Base-by-base conservation (phyloP, 2,329 filamentous ascomycete genomes). In the Sclerotinia trifoliorum region DNA sequence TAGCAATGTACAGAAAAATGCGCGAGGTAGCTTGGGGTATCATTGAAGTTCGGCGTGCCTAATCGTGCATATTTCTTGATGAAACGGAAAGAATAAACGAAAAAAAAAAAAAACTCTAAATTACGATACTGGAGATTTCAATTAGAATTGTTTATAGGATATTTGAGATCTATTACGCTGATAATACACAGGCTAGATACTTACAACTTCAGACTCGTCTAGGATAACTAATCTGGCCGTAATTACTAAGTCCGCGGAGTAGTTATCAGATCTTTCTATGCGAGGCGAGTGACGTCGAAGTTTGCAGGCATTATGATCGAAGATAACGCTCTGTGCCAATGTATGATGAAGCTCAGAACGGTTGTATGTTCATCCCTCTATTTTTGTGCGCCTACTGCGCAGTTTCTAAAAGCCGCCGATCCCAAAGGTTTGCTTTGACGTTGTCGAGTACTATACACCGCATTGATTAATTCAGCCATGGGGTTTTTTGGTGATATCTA, bases 391-490 rank as follows among this genome's bases (percentile, higher is more conserved):
- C 44, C 21, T 35, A 35, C 19, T 35, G 58, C 58, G 26, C 44
- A 48, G 44, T 29, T 32, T 49, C 29, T 62, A n/a, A 61, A 49
- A 49, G 26, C 13, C 21, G 29, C 44, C 49, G 44, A 49, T 49
- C 8, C 17, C 13, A 26, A 60, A 46, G 46, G 19, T 48, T 46
- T 24, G 42, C 42, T 32, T 52, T 61, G 26, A 5, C 17, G 19
- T 62, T 49, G 21, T 51, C 58, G 46, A 62, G 58, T 26, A 39
- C 8, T 51, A 29, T 62, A 24, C 46, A 29, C 58, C 58, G 44
- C 58, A 51, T 62, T 32, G 29, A 39, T 24, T 39, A 21, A 26
- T 35, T 62, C 46, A 62, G 58, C 58, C 46, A 51, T 57, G 32
- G 32, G 54, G 5, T 24, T 57, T 24, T 19, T 42, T 57, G 54